Evolutionary conservation across 495 filamentous ascomycete species (phyloP), one percentile per base, ranked within the genome.

Genomic region (Neurospora sp.): DNA sequence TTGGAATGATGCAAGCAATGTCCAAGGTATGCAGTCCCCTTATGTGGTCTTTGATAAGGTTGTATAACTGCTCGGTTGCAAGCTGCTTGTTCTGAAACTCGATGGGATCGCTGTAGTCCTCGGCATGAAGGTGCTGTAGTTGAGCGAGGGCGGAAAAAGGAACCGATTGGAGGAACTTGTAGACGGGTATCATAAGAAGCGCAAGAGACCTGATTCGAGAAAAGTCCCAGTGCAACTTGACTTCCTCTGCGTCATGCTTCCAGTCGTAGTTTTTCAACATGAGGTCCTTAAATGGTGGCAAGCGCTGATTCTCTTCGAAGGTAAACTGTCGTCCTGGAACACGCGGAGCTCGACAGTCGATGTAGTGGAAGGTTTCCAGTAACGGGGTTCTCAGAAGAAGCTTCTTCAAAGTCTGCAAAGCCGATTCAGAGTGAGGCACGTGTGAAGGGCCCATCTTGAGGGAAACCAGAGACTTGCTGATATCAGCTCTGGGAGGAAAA

Each of bases 231-330:
- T 82, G 79, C 8, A 41, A 71, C 16, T 47, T 68, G 27, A 79
- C 79, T 1, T 37, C 73, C 8, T 69, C 72, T 1, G 41, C 8
- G 22, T 16, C 38, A 44, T 83, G 81, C 9, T 77, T 76, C 81
- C 81, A 82, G 69, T 81, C 73, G 59, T 82, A 82, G 3, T 72
- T 77, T 39, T 73, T 77, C 12, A 82, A 71, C n/a, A 20, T 76
- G 16, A 82, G 72, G 3, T 78, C 74, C 35, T 72, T 53, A 3
- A 82, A 76, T 8, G 80, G 71, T 4, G 80, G 80, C 6, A 82
- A 44, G 31, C 80, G 78, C 59, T 82, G 80, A 18, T 68, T 69
- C 4, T 14, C 73, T 5, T 69, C 59, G 10, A 82, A 80, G 16
- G 39, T 39, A 40, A 82, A 81, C 75, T 78, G 3, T 78, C 78